phyloP scores from a whole-genome alignment of 257 asterid genomes.

The Solanum corneliomulleri region DNA sequence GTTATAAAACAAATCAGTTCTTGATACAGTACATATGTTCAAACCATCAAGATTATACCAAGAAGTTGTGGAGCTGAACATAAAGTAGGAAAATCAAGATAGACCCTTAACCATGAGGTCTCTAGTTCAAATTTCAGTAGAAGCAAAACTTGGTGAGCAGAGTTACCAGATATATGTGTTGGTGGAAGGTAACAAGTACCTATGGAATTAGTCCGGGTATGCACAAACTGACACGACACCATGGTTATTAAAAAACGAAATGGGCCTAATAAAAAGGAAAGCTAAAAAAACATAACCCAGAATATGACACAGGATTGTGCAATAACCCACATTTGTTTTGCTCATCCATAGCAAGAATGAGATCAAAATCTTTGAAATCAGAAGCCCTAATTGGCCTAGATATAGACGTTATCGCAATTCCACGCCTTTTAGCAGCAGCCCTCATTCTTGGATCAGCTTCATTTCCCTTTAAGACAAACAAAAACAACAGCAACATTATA shows the following conservation, averaged over 20 bases:
- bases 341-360: conserved; percentile 88
- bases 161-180: background rate
- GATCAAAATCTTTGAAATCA: conserved; percentile 85
- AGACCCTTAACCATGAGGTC: background rate
- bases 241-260: background rate
- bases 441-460: conserved; percentile 94
- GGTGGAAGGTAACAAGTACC: background rate
- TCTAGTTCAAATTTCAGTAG: background rate
- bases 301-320: background rate
- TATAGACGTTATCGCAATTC: conserved; percentile 70
- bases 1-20: background rate
- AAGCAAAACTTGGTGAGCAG: background rate
- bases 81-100: background rate
- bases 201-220: background rate
- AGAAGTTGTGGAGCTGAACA: background rate
- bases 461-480: conserved; percentile 40
- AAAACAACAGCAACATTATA: background rate
- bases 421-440: conserved; percentile 83
- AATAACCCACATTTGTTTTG: conserved; percentile 60
- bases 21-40: background rate
- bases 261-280: background rate
- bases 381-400: conserved; percentile 77
- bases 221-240: background rate
- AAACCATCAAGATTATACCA: background rate
- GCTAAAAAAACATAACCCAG: background rate